Evolutionary conservation across 2,329 filamentous ascomycete species (phyloP).

Genomic region (Pseudogymnoascus sp.): DNA sequence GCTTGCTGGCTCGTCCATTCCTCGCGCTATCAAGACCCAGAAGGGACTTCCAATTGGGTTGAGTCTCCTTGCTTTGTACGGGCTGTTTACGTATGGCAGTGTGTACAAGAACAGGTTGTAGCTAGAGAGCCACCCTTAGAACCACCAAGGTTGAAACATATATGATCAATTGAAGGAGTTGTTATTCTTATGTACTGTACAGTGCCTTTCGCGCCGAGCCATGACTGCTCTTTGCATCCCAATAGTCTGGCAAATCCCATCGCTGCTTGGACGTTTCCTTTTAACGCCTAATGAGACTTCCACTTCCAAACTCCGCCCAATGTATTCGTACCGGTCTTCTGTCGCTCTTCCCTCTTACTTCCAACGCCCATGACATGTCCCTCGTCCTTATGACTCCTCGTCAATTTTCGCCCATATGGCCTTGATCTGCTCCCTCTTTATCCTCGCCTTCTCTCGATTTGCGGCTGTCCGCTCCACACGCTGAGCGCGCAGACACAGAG

Average conservation of each 20-base stretch:
- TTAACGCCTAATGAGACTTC: neutral
- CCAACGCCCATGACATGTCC: neutral
- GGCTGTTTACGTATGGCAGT: slow-evolving; percentile 70
- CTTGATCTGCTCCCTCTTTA: slow-evolving; percentile 67
- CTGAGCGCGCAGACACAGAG: slow-evolving; percentile 74
- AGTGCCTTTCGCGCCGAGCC: neutral
- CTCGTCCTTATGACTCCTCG: slow-evolving; percentile 48
- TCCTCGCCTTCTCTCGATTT: slow-evolving; percentile 65
- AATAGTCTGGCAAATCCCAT: slow-evolving; percentile 3
- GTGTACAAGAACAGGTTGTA: slow-evolving; percentile 41
- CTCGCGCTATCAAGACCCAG: slow-evolving; percentile 70
- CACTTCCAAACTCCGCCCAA: slow-evolving; percentile 2
- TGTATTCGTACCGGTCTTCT: slow-evolving; percentile 3
- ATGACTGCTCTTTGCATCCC: neutral
- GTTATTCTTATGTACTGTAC: slow-evolving; percentile 5
- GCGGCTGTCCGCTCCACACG: slow-evolving; percentile 67
- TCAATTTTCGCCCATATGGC: slow-evolving; percentile 74
- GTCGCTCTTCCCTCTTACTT: neutral
- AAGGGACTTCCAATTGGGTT: slow-evolving; percentile 81
- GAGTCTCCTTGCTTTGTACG: slow-evolving; percentile 71
- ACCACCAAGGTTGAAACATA: neutral
- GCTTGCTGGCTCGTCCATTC: slow-evolving; percentile 75
- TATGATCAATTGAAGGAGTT: slow-evolving; percentile 2
- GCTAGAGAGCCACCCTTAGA: slow-evolving; percentile 15
- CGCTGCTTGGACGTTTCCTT: slow-evolving; percentile 3